These are phyloP conservation scores for Chlorella ohadii DNA, from an alignment of 139 green algal genomes.

Conservation along the genomic window DNA sequence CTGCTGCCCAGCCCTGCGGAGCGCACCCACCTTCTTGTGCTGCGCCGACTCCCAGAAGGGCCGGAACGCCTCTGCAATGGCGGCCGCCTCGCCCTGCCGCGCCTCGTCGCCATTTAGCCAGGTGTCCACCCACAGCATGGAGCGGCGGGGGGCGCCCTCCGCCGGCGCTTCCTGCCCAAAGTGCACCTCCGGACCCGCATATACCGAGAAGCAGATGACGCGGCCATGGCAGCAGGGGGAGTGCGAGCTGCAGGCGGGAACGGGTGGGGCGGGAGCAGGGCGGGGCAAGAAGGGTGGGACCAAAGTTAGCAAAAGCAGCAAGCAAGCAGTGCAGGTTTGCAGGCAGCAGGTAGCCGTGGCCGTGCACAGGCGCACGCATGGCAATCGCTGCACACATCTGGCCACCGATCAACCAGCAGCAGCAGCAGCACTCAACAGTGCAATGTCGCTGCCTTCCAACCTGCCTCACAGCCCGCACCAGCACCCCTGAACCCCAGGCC, in stretches of 20 bases:
- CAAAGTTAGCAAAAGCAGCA: too few species aligned
- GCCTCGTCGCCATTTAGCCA: conserved; percentile 55
- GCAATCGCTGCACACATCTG: too few species aligned
- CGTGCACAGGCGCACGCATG: background rate
- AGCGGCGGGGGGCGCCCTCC: conserved; percentile 6
- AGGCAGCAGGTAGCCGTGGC: background rate
- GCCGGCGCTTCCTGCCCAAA: conserved; percentile 50
- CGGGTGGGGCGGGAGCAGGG: background rate
- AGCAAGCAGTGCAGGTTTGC: too few species aligned
- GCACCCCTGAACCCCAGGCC: background rate
- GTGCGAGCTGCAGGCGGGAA: conserved; percentile 48
- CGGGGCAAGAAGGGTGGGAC: background rate
- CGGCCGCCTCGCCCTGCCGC: conserved; percentile 39
- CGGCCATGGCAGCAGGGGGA: conserved; percentile 91
- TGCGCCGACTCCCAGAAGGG: conserved; percentile 80
- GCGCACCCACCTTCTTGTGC: conserved; percentile 76
- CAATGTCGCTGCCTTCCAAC: too few species aligned
- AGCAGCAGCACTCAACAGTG: background rate
- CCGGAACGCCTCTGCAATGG: conserved; percentile 79
- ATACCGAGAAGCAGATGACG: conserved; percentile 93
- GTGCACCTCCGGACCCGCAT: conserved; percentile 77
- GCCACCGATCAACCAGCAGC: background rate
- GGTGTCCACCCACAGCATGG: conserved; percentile 88
- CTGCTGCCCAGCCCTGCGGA: too few species aligned
- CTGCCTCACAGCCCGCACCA: too few species aligned